Base-by-base conservation (phyloP, 768 basidiomycete species). In the Fibroporia radiculosa region DNA sequence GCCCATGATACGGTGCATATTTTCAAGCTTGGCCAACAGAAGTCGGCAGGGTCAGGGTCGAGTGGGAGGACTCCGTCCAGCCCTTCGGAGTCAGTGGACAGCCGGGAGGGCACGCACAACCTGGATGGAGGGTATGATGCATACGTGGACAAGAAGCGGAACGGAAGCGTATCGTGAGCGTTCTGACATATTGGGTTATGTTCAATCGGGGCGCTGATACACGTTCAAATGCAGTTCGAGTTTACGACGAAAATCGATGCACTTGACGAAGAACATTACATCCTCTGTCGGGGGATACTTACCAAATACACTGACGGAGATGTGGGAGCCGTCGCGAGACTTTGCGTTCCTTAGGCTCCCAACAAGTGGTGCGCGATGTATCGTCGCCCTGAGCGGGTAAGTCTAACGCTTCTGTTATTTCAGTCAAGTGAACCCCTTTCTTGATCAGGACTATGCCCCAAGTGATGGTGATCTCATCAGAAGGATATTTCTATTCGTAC, bases 1-100 rank as follows among this genome's bases (percentile, higher is more conserved):
- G 93, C 90, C 41, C 88, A 91, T 48, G 93, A 91, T 50, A 98
- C 95, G 11, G 92, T 99, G 12, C 96, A 99, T 63, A 84, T 99
- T 28, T 99, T 95, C 70, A 91, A 90, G 65, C 72, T 97, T 4
- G 81, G 79, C n/a, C 61, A 65, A 42, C 41, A 55, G 45, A 45
- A 52, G 45, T 13, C 42, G 4, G 52, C 48, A n/a, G 47, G 27
- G 14, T n/a, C n/a, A n/a, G n/a, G n/a, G n/a, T n/a, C n/a, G n/a
- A 55, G 48, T 44, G 48, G 55, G 23, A 55, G 60, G 44, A 56
- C 63, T 46, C 66, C 74, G 12, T 64, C 68, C 31, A 87, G 82
- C 53, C 81, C 82, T 5, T 70, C 78, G 23, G 82, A 78, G 27
- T 82, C 80, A 12, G 62, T 83, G 23, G 83, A 85, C 44, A 75